These are phyloP conservation scores for Crithidia expoeki DNA, from an alignment of 208 protist species.

Conservation along the genomic window DNA sequence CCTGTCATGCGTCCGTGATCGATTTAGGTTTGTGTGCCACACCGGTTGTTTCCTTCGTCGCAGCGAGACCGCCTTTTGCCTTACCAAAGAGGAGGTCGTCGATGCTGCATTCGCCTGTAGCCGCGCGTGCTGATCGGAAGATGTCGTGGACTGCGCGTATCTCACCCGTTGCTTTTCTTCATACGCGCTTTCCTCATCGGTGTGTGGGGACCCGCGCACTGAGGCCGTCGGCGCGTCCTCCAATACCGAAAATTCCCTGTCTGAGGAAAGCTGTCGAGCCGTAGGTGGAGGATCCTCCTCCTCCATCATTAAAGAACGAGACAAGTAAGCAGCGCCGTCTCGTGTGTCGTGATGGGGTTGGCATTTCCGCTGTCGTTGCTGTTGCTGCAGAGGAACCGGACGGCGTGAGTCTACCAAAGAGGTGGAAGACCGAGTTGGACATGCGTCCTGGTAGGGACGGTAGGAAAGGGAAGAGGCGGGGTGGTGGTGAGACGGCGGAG, in stretches of 20 bases:
- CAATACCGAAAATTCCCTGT: conserved; percentile 21
- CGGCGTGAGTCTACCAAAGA: neutral
- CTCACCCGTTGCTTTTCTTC: neutral
- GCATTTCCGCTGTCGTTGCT: neutral
- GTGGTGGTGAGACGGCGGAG: conserved; percentile 18
- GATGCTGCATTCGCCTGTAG: neutral
- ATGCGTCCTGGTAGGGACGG: neutral
- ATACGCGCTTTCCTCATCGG: neutral
- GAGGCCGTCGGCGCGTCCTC: neutral
- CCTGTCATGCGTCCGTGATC: neutral
- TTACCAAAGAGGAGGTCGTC: neutral
- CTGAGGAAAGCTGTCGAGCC: conserved; percentile 29
- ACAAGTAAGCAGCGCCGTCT: neutral
- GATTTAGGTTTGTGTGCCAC: conserved; percentile 7
- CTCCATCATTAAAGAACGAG: too few species aligned
- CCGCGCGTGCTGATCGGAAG: conserved; percentile 10
- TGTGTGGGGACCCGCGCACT: neutral
- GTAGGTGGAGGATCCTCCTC: conserved; percentile 11
- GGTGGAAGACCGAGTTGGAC: neutral
- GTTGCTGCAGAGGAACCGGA: neutral
- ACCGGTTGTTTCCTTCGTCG: conserved; percentile 13
- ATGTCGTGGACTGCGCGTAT: conserved; percentile 23
- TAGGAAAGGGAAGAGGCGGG: neutral
- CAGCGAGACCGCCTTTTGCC: neutral
- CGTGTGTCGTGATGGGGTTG: neutral